phyloP scores from a whole-genome alignment of 345 rosid species.

The Euclidium syriacum region DNA sequence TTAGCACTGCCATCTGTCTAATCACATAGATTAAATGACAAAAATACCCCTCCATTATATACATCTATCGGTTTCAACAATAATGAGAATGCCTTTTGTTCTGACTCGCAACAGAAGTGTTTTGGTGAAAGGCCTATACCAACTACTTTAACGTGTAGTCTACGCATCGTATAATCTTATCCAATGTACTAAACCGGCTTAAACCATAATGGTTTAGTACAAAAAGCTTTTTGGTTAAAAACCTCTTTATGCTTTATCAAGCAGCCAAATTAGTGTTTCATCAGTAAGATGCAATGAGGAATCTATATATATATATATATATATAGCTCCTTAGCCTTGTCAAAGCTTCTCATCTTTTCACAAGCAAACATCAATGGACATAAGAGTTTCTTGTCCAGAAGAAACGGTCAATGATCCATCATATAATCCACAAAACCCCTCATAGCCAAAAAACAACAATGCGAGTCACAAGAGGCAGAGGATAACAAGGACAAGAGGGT shows the following conservation, averaged over 20 bases:
- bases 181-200: neutral
- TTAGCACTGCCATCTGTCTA: no score
- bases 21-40: neutral
- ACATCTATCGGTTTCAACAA: no score
- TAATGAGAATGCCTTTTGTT: neutral
- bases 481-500: no score
- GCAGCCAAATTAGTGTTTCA: no score
- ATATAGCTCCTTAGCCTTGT: slow-evolving; percentile 66
- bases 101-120: neutral
- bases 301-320: no score
- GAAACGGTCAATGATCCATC: neutral
- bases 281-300: slow-evolving; percentile 59
- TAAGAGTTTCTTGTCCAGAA: neutral
- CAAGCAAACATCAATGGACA: no score
- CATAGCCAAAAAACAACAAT: no score
- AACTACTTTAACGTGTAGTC: neutral
- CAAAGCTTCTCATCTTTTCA: slow-evolving; percentile 60
- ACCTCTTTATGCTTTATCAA: no score
- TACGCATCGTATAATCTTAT: neutral
- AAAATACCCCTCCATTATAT: neutral
- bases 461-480: no score
- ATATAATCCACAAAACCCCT: neutral
- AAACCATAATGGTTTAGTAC: neutral
- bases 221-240: slow-evolving; percentile 21
- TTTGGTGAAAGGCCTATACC: no score